phyloP scores from a whole-genome alignment of 179 eudicot species.

The Spinacia oleracea region DNA sequence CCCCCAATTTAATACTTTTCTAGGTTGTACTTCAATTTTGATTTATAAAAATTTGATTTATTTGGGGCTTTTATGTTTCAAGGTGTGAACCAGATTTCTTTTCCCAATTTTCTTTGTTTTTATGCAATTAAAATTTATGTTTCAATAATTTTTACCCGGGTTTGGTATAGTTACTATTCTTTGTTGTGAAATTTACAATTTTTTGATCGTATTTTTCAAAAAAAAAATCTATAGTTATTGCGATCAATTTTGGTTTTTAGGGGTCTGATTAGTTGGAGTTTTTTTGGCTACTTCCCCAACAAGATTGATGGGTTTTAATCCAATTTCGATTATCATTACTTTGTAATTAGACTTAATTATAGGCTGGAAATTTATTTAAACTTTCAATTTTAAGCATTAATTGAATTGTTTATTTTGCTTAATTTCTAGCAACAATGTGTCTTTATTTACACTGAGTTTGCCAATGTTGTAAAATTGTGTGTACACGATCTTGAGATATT shows the following conservation, averaged over 20 bases:
- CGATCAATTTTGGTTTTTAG: not conserved
- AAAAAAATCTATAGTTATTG: not conserved
- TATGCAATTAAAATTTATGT: not conserved
- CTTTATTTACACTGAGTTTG: too few species aligned
- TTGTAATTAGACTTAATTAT: not conserved
- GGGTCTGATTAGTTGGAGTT: not conserved
- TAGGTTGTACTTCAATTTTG: too few species aligned
- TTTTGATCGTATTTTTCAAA: not conserved
- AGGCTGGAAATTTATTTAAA: not conserved
- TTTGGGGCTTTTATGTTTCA: too few species aligned
- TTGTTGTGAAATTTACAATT: not conserved
- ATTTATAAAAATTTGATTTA: too few species aligned
- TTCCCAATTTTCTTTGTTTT: not conserved
- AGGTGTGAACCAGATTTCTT: too few species aligned
- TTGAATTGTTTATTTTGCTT: not conserved
- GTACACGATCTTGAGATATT: too few species aligned
- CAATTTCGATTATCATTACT: not conserved
- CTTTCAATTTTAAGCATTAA: not conserved
- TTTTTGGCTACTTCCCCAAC: not conserved
- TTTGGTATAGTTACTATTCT: not conserved
- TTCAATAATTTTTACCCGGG: not conserved
- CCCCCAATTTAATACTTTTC: too few species aligned
- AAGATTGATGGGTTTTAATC: not conserved
- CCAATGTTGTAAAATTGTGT: too few species aligned
- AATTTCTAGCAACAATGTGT: too few species aligned